phyloP scores from a whole-genome alignment of 441 rosid species.

The Erodium moschatum region DNA sequence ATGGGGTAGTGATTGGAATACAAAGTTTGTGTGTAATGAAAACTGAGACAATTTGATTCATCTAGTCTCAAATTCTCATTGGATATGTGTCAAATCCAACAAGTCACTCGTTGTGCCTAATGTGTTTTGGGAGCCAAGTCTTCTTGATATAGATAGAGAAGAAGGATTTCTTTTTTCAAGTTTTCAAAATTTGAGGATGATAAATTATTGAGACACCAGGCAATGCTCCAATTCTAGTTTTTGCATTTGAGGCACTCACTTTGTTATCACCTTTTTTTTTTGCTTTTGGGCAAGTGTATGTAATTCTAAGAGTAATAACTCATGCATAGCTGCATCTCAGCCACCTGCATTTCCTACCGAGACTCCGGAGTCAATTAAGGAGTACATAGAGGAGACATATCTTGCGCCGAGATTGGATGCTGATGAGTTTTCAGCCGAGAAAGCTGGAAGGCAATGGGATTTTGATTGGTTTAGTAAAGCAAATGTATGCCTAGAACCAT shows the following conservation, averaged over 20 bases:
- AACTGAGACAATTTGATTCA: background rate
- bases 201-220: background rate
- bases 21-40: background rate
- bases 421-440: conserved; percentile 65
- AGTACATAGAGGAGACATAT: conserved; percentile 78
- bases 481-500: conserved; percentile 62
- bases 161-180: background rate
- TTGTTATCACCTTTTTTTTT: background rate
- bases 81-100: background rate
- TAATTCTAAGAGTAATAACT: background rate
- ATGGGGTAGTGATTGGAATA: background rate
- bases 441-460: conserved; percentile 80
- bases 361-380: conserved; percentile 62
- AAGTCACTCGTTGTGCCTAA: background rate
- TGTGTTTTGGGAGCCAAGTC: background rate
- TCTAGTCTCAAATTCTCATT: background rate
- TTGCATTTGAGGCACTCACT: background rate
- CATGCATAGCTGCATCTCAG: conserved; percentile 31
- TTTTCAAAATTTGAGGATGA: background rate
- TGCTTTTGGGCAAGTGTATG: background rate
- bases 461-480: conserved; percentile 89
- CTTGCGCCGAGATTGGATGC: conserved; percentile 61
- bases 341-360: conserved; percentile 91
- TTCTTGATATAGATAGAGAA: background rate
- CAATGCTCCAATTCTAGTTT: conserved; percentile 3